These are phyloP conservation scores for Amphirosellinia nigrospora DNA, from an alignment of 495 filamentous ascomycete species.

Conservation along the genomic window DNA sequence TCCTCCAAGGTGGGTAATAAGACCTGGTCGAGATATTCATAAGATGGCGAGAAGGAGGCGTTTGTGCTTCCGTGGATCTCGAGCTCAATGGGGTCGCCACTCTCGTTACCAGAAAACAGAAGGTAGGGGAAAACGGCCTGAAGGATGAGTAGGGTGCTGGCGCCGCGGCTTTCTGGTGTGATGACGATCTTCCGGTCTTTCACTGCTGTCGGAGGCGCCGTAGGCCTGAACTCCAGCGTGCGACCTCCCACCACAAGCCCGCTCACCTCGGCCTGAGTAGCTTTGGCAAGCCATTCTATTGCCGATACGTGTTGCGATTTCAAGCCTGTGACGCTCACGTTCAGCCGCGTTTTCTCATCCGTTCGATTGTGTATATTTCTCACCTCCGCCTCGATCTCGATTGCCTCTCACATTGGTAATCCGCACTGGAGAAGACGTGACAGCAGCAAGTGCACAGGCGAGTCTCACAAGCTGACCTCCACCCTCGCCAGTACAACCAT, in stretches of 20 bases:
- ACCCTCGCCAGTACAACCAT: slow-evolving; percentile 79
- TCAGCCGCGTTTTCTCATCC: slow-evolving; percentile 10
- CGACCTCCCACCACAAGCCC: slow-evolving; percentile 63
- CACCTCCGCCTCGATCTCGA: slow-evolving; percentile 55
- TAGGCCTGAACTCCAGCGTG: slow-evolving; percentile 59
- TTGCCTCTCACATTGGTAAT: slow-evolving; percentile 76
- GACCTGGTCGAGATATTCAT: slow-evolving; percentile 79
- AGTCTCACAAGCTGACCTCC: slow-evolving; percentile 83
- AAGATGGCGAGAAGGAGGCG: slow-evolving; percentile 70
- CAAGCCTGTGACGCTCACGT: slow-evolving; percentile 57
- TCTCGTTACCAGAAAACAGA: slow-evolving; percentile 59
- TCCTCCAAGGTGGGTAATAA: slow-evolving; percentile 70
- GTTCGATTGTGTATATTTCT: background rate
- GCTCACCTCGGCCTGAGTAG: slow-evolving; percentile 63
- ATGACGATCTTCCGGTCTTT: slow-evolving; percentile 50
- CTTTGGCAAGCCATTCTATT: slow-evolving; percentile 67
- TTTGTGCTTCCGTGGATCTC: slow-evolving; percentile 82
- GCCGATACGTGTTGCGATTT: slow-evolving; percentile 77
- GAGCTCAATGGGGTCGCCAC: slow-evolving; percentile 54
- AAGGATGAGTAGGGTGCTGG: slow-evolving; percentile 72
- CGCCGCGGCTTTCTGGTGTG: slow-evolving; percentile 47
- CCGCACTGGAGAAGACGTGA: slow-evolving; percentile 67
- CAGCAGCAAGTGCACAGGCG: slow-evolving; percentile 70
- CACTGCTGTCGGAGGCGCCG: slow-evolving; percentile 44
- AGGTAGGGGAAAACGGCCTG: slow-evolving; percentile 84